Conservation (phyloP, 1,139 yeast genomes). For the Debaryomyces nepalensis region DNA sequence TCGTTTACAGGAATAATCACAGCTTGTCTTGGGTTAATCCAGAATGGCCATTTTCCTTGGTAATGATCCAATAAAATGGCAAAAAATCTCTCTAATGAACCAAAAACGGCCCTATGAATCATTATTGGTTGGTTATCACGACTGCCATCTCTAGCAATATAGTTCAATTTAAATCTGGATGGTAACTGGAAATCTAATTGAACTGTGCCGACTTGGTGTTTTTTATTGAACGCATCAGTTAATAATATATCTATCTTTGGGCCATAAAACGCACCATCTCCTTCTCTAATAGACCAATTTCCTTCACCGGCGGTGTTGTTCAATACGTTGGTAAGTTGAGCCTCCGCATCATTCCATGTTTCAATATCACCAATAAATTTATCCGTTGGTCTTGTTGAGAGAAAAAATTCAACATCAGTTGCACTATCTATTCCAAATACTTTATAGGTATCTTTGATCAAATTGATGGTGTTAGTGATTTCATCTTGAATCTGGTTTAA, state of each 20-base stretch:
- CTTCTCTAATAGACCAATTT: slow-evolving; percentile 76
- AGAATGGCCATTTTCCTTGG: slow-evolving; percentile 97
- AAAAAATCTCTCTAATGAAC: slow-evolving; percentile 89
- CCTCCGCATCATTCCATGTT: slow-evolving; percentile 88
- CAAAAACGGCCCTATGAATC: slow-evolving; percentile 95
- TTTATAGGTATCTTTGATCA: slow-evolving; percentile 77
- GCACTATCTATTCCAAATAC: slow-evolving; percentile 66
- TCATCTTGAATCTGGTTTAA: slow-evolving; percentile 80
- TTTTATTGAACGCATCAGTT: slow-evolving; percentile 79
- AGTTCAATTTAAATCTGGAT: slow-evolving; percentile 74
- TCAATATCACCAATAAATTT: slow-evolving; percentile 79
- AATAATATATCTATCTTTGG: slow-evolving; percentile 91
- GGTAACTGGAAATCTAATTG: slow-evolving; percentile 97
- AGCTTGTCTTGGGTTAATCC: slow-evolving; percentile 96
- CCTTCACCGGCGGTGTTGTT: slow-evolving; percentile 56
- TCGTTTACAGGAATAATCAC: slow-evolving; percentile 79
- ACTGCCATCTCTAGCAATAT: slow-evolving; percentile 54
- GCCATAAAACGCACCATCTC: slow-evolving; percentile 98
- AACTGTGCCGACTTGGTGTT: slow-evolving; percentile 94
- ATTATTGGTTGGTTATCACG: slow-evolving; percentile 75
- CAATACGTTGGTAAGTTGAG: slow-evolving; percentile 67
- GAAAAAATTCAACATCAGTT: slow-evolving; percentile 63
- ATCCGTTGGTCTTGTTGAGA: slow-evolving; percentile 89
- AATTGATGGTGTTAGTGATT: slow-evolving; percentile 71
- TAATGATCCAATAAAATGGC: slow-evolving; percentile 91